Evolutionary conservation across 2,329 filamentous ascomycete species (phyloP), one percentile per base, ranked within the genome.

Genomic region (Xylogone sp.): DNA sequence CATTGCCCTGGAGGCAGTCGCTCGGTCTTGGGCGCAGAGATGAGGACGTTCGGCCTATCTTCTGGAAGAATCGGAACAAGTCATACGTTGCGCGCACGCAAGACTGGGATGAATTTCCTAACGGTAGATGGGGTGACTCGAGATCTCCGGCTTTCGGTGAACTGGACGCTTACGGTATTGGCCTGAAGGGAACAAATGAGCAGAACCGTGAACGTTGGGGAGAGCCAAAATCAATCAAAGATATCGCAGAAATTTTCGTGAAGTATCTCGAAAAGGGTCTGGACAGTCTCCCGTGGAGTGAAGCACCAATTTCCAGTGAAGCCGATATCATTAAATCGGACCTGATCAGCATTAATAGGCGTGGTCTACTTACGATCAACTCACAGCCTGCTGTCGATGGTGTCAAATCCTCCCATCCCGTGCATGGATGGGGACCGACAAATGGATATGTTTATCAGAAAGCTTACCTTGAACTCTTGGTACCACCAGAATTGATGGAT

Each of bases 401-500:
- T 34, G 88, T 86, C 56, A 93, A 91, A 70, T 97, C 92, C 0
- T 88, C 85, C 3, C 83, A 99, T 65, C 83, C 90, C 0, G 77
- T 95, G 6, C 87, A 95, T 68, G 94, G 94, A 51, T 99, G 94
- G 94, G 94, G 94, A 12, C 94, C 94, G 3, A 80, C 84, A 55
- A 96, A 96, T 62, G 94, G 94, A 53, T 99, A 96, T 65, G 94
- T 97, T 50, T 99, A 97, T 71, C 94, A 99, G 68, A 99, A 99
- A 75, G 89, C 93, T 3, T 99, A 99, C 68, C 79, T 99, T 2
- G 94, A 99, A 70, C 81, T 99, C 22, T 77, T 99, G 2, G 84
- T 97, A 21, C 85, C 91, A 13, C 90, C 92, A 1, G 82, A 87
- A 49, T 70, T 96, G 54, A 88, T 95, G 59, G 74, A 82, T 16